Base-by-base conservation (phyloP, 495 filamentous ascomycete genomes). In the Podospora comata region DNA sequence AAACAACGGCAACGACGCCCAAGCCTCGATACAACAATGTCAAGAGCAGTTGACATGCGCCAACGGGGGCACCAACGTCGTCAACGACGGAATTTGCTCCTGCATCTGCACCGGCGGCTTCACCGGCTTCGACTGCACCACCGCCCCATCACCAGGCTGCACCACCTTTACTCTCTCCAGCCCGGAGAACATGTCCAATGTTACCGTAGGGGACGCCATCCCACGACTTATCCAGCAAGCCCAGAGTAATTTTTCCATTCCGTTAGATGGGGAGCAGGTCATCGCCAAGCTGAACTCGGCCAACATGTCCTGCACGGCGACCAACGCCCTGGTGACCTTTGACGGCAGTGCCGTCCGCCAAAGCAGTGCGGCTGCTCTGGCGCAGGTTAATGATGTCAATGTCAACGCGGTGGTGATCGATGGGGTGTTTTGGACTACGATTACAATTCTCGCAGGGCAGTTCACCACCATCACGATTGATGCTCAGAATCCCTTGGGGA, bases 21-120 rank as follows among this genome's bases (percentile, higher is more conserved):
- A 78, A 61, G 68, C 77, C 1, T 74, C 77, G 16, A 65, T 83
- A 48, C 68, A 79, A n/a, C 70, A 81, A 19, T 91, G 91, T 74
- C 82, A 85, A 71, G 75, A 78, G 58, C 81, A 80, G 61, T 62
- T 84, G 30, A 70, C 83, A 1, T 98, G 94, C 76, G 79, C 85
- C 61, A 97, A 98, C 73, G 92, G 93, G 30, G 95, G 95, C 19
- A 87, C 89, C 9, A 92, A 86, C 54, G 83, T 95, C 23, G 77
- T 90, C 19, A 84, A 85, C 32, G 81, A 85, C 44, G 83, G 85
- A 7, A 76, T 85, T 48, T 98, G 95, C 79, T 88, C 89, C 11
- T 99, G 95, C 74, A 84, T 97, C 30, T 99, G 95, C 73, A 84
- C 87, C 5, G 92, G 93, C 70, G 93, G 93, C 0, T 97, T 91